A percentile compares a stretch with the other conserved stretches of the same genome.
Conservation (phyloP, 139 green algal genomes). For the Chlamydomonas asymmetrica region DNA sequence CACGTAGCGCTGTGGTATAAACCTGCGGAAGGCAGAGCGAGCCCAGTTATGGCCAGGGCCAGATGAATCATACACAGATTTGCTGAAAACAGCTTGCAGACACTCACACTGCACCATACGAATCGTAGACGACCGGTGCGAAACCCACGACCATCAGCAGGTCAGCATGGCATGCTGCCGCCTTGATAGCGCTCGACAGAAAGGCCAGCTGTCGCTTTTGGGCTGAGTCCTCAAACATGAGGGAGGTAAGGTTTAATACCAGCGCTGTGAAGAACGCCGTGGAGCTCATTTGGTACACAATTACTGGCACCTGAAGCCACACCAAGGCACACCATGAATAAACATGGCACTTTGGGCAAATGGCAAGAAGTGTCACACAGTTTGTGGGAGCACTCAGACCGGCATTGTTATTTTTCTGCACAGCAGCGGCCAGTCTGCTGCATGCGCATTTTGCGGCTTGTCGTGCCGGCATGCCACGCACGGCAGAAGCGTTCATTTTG, state of each 20-base stretch:
- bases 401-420: no score
- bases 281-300: slow-evolving; percentile 39
- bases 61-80: background rate
- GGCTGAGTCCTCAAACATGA: slow-evolving; percentile 48
- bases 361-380: no score
- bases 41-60: no score
- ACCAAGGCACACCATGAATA: no score
- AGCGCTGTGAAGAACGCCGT: slow-evolving; percentile 56
- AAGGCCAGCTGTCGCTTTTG: slow-evolving; percentile 54
- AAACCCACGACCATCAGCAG: slow-evolving; percentile 36
- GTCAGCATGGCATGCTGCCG: slow-evolving; percentile 52
- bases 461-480: no score
- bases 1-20: slow-evolving; percentile 39
- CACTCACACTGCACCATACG: slow-evolving; percentile 17
- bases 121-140: slow-evolving; percentile 25
- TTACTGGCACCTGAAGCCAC: slow-evolving; percentile 9
- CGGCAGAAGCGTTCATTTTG: no score
- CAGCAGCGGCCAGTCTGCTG: no score
- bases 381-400: no score
- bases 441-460: no score
- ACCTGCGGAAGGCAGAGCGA: no score
- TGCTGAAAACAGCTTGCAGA: background rate
- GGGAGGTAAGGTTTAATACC: slow-evolving; percentile 55
- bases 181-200: slow-evolving; percentile 51
- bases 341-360: no score